These are phyloP conservation scores for Cystofilobasidium bisporidii DNA, from an alignment of 768 basidiomycete genomes.

Conservation along the genomic window DNA sequence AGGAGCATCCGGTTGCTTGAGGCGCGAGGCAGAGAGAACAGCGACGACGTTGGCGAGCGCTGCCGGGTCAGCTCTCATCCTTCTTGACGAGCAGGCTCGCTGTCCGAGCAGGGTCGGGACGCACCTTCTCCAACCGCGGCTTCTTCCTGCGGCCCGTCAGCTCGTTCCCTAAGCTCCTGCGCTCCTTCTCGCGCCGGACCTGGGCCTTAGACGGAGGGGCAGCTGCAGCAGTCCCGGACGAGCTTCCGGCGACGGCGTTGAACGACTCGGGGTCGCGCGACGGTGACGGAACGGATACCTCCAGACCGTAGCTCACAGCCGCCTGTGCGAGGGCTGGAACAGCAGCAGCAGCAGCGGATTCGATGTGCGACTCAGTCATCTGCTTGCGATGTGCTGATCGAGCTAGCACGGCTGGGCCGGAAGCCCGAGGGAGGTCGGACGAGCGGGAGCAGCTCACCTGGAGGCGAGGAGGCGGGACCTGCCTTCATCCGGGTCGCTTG, in stretches of 20 bases:
- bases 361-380: no score
- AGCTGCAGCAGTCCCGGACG: background rate
- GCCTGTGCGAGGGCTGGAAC: no score
- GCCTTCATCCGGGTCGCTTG: no score
- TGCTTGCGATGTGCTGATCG: no score
- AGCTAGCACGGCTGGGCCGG: no score
- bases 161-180: conserved; percentile 17
- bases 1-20: background rate
- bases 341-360: no score
- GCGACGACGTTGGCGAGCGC: no score
- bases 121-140: conserved; percentile 12
- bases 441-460: no score
- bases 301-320: no score
- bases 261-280: background rate
- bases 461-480: no score
- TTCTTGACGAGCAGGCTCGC: background rate
- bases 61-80: background rate
- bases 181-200: conserved; percentile 23
- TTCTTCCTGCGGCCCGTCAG: conserved; percentile 20
- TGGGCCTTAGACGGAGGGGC: conserved; percentile 6
- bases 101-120: no score
- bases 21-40: background rate
- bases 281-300: background rate
- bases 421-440: no score
- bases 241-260: background rate